Evolutionary conservation across 345 rosid species (phyloP).

Genomic region (Eucalyptus lansdowneana): DNA sequence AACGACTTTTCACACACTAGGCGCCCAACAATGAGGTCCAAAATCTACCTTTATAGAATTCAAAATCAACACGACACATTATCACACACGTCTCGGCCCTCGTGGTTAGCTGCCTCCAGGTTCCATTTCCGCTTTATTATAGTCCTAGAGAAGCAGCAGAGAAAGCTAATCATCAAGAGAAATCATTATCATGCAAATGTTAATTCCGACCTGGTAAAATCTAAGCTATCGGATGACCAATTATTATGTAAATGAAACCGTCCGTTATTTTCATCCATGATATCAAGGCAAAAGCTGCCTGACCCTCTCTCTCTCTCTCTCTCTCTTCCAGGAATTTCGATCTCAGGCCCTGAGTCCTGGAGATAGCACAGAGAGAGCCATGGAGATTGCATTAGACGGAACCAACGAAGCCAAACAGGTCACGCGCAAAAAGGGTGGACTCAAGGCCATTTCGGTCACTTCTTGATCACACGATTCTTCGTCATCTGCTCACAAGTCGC

Average conservation of each 20-base stretch:
- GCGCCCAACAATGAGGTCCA: neutral
- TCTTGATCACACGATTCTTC: neutral
- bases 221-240: neutral
- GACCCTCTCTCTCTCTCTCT: neutral
- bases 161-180: neutral
- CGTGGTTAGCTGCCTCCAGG: neutral
- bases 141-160: neutral
- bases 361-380: neutral
- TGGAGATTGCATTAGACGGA: constrained; percentile 4
- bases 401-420: neutral
- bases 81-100: neutral
- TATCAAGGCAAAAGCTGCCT: neutral
- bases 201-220: neutral
- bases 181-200: neutral
- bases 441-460: constrained; percentile 34
- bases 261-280: neutral
- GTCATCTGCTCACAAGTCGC: neutral
- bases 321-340: neutral
- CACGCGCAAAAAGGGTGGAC: constrained; percentile 25
- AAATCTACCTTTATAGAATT: neutral
- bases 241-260: too few relatives aligned
- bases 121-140: neutral
- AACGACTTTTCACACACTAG: neutral
- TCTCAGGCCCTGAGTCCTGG: neutral
- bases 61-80: neutral